Evolutionary conservation across 192 early-diverging fungal species (phyloP).

Genomic region (Irineochytrium annulatum): DNA sequence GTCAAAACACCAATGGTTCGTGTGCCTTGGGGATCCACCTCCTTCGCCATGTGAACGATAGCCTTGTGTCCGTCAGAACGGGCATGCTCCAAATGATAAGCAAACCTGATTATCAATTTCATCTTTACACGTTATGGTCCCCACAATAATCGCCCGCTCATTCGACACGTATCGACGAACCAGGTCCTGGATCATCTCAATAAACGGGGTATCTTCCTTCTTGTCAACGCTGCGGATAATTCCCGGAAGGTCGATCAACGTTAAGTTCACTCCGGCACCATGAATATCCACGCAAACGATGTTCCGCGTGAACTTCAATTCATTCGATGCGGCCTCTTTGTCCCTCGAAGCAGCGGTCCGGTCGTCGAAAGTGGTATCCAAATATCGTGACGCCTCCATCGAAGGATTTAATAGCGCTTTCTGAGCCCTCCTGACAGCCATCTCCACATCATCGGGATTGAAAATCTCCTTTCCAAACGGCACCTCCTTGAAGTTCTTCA

Average conservation of each 20-base stretch:
- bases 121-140: conserved; percentile 54
- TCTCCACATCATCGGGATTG: conserved; percentile 33
- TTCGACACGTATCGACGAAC: conserved; percentile 47
- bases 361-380: conserved; percentile 29
- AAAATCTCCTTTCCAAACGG: conserved; percentile 33
- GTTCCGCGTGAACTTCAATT: conserved; percentile 46
- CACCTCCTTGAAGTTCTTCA: conserved; percentile 31
- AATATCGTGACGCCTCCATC: conserved; percentile 26
- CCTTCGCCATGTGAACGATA: conserved; percentile 43
- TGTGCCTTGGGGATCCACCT: conserved; percentile 48
- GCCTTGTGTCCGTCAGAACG: conserved; percentile 22
- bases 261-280: conserved; percentile 47
- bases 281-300: conserved; percentile 54
- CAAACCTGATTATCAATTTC: conserved; percentile 55
- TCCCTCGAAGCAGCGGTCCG: conserved; percentile 26
- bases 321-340: conserved; percentile 41
- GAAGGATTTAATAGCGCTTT: conserved; percentile 55
- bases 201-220: conserved; percentile 40
- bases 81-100: neutral
- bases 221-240: conserved; percentile 48
- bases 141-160: conserved; percentile 50
- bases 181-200: conserved; percentile 43
- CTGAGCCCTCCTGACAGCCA: conserved; percentile 45
- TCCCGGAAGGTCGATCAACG: conserved; percentile 59
- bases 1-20: conserved; percentile 59